Conservation (phyloP, 2,329 filamentous ascomycete species). For the Fusarium siculi region DNA sequence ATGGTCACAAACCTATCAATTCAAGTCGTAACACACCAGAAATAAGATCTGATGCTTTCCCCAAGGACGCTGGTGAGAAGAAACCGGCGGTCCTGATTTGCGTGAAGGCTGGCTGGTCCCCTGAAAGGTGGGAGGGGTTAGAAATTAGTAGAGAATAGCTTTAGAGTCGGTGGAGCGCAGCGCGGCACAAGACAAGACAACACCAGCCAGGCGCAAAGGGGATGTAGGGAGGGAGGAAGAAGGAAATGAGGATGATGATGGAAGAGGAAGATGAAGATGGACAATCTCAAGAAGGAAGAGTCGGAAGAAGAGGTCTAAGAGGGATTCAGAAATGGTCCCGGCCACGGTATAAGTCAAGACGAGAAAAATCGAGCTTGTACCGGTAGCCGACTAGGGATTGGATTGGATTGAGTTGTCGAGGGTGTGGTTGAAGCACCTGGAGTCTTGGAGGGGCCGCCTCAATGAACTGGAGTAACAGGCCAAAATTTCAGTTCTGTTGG, state of each 20-base stretch:
- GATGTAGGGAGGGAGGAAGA: constrained; percentile 30
- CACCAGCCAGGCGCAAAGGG: constrained; percentile 45
- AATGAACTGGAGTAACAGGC: constrained; percentile 44
- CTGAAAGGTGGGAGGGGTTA: constrained; percentile 41
- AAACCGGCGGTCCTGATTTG: constrained; percentile 42
- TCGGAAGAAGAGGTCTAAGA: constrained; percentile 42
- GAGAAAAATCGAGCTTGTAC: constrained; percentile 43
- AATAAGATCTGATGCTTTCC: constrained; percentile 41
- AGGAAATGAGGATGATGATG: constrained; percentile 30
- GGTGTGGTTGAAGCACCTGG: constrained; percentile 40
- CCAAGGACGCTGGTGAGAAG: constrained; percentile 43
- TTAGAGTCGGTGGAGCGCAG: constrained; percentile 42
- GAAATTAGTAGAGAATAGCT: constrained; percentile 43
- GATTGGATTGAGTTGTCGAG: constrained; percentile 28
- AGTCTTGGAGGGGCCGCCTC: constrained; percentile 42
- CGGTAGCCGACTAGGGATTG: constrained; percentile 31
- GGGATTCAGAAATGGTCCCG: constrained; percentile 39
- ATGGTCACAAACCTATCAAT: constrained; percentile 48
- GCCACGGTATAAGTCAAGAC: constrained; percentile 46
- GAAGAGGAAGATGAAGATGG: constrained; percentile 41
- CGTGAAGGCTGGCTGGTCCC: constrained; percentile 45
- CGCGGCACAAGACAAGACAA: constrained; percentile 41
- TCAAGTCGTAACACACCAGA: constrained; percentile 43
- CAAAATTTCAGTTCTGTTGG: constrained; percentile 57
- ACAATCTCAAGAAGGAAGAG: constrained; percentile 42